A percentile compares a stretch with the other conserved stretches of the same genome.
Conservation (phyloP, 164 flowering plant genomes). For the Tetrastigma voinierianum region DNA sequence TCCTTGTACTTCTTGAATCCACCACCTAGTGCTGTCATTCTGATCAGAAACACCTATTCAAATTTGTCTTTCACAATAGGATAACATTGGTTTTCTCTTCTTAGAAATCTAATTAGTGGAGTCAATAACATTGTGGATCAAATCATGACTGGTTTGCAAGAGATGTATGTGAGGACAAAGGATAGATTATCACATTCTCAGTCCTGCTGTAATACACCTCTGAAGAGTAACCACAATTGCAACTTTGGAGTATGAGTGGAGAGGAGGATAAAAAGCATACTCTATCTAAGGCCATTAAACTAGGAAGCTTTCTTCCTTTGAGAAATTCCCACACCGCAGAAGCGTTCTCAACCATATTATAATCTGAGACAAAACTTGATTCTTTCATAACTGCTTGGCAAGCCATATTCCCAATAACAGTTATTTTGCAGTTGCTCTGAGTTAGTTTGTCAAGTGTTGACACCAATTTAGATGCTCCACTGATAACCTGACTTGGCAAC, state of each 20-base stretch:
- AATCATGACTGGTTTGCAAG: no score
- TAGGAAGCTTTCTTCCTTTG: constrained; percentile 75
- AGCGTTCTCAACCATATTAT: constrained; percentile 48
- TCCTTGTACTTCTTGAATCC: no score
- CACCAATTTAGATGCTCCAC: constrained; percentile 53
- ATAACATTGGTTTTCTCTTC: no score
- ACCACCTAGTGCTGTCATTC: no score
- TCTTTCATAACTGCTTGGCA: constrained; percentile 33
- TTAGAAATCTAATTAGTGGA: no score
- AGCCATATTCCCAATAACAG: constrained; percentile 58
- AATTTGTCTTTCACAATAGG: no score
- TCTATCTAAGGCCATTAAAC: constrained; percentile 71
- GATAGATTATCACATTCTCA: no score
- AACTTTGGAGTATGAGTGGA: background rate
- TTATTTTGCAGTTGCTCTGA: constrained; percentile 46
- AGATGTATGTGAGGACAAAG: no score
- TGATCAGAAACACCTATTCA: no score
- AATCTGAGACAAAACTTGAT: constrained; percentile 24
- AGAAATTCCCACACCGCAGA: constrained; percentile 81
- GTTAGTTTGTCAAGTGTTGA: constrained; percentile 38
- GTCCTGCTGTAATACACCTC: no score
- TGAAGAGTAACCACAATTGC: no score
- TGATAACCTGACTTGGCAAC: constrained; percentile 17
- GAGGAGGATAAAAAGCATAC: constrained; percentile 35
- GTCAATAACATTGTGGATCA: no score